Evolutionary conservation across 2,329 filamentous ascomycete genomes (phyloP).

Genomic region (Chalaropsis ovoidea): DNA sequence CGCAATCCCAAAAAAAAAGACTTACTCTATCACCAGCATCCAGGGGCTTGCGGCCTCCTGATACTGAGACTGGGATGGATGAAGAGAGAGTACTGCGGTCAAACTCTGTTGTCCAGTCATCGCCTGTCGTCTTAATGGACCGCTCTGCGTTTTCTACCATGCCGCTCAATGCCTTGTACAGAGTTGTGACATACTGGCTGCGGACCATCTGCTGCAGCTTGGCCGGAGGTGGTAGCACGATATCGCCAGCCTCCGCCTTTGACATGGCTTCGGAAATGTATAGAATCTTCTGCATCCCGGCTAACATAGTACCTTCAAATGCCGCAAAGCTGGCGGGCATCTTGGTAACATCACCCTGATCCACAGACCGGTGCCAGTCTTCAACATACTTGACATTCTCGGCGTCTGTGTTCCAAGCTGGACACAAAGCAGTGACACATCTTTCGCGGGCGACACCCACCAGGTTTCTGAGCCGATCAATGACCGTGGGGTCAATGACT

Average conservation of each 20-base stretch:
- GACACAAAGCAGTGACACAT: conserved; percentile 73
- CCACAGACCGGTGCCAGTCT: conserved; percentile 78
- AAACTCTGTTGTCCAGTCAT: conserved; percentile 47
- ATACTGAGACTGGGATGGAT: conserved; percentile 26
- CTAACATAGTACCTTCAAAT: conserved; percentile 72
- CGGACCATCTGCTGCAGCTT: conserved; percentile 87
- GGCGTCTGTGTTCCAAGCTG: conserved; percentile 86
- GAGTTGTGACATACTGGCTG: conserved; percentile 80
- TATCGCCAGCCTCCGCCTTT: conserved; percentile 61
- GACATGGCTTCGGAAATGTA: conserved; percentile 80
- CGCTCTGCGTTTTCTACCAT: conserved; percentile 95
- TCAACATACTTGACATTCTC: conserved; percentile 88
- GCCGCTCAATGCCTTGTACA: conserved; percentile 88
- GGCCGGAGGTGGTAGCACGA: conserved; percentile 72
- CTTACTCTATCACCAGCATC: conserved; percentile 49
- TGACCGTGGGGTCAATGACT: conserved; percentile 43
- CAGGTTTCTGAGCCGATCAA: conserved; percentile 65
- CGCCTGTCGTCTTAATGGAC: conserved; percentile 53
- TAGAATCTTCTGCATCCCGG: conserved; percentile 86
- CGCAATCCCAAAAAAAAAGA: neutral
- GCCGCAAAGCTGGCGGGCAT: conserved; percentile 80
- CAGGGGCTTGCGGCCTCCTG: conserved; percentile 37
- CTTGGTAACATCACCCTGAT: conserved; percentile 75
- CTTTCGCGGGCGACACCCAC: conserved; percentile 74
- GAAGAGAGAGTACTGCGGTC: conserved; percentile 29